Percentiles rank a stretch among this genome's conserved stretches.
Conservation (phyloP, 495 filamentous ascomycete genomes). For the Achaetomiella virescens region DNA sequence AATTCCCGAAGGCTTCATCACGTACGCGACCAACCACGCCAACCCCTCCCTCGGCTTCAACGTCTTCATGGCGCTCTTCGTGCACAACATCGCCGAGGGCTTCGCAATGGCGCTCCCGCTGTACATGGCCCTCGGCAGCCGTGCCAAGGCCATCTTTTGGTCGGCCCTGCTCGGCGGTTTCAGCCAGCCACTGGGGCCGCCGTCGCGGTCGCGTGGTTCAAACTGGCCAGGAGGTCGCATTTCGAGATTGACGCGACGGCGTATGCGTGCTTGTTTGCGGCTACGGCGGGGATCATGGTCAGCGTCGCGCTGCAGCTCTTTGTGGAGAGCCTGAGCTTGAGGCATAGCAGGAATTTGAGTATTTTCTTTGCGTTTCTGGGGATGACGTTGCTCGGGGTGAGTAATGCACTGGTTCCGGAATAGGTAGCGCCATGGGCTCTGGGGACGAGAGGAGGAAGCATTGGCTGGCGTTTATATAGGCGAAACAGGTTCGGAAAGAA, state of each 20-base stretch:
- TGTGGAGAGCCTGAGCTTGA: constrained; percentile 72
- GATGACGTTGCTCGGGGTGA: constrained; percentile 83
- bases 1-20: constrained; percentile 97
- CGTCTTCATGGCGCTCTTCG: constrained; percentile 91
- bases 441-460: background rate
- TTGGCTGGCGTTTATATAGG: background rate
- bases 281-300: constrained; percentile 90
- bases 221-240: constrained; percentile 46
- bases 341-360: constrained; percentile 71
- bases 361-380: constrained; percentile 82
- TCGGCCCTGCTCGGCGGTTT: constrained; percentile 76
- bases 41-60: constrained; percentile 80
- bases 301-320: constrained; percentile 87
- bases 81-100: constrained; percentile 96
- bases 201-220: constrained; percentile 79
- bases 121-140: constrained; percentile 75
- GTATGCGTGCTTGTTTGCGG: constrained; percentile 85
- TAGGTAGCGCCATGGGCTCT: background rate
- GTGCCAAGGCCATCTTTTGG: constrained; percentile 76
- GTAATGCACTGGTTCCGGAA: constrained; percentile 58
- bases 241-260: constrained; percentile 58
- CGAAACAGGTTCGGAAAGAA: background rate
- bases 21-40: constrained; percentile 95
- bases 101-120: constrained; percentile 90
- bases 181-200: constrained; percentile 82